phyloP scores from a whole-genome alignment of 2,329 filamentous ascomycete species.

The Helotiales sp. region DNA sequence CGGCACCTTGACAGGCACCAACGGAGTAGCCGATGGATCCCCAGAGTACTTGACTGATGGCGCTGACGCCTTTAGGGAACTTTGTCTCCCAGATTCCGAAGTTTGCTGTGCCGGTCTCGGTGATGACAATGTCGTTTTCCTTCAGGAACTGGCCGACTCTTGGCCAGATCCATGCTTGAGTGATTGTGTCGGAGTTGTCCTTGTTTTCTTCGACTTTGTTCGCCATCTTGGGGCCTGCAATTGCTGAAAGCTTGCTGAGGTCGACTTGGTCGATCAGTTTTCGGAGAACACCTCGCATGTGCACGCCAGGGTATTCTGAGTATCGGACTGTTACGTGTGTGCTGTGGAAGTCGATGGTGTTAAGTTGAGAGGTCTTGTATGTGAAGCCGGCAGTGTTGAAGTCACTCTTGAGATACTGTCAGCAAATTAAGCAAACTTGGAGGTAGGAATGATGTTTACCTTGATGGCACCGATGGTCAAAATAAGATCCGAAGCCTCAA shows the following conservation, averaged over 20 bases:
- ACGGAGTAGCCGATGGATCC: constrained; percentile 70
- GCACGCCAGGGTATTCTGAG: constrained; percentile 77
- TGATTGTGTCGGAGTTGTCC: constrained; percentile 56
- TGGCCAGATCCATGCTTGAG: constrained; percentile 79
- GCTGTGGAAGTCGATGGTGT: constrained; percentile 82
- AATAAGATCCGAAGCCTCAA: constrained; percentile 74
- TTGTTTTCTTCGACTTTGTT: constrained; percentile 54
- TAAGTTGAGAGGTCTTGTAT: constrained; percentile 76
- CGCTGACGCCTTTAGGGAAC: constrained; percentile 78
- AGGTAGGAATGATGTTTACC: constrained; percentile 34
- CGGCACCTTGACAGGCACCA: constrained; percentile 69
- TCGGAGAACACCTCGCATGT: constrained; percentile 77
- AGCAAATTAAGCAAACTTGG: not conserved
- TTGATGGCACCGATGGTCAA: constrained; percentile 71
- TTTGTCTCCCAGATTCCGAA: constrained; percentile 87
- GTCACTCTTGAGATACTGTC: constrained; percentile 60
- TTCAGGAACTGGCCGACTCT: constrained; percentile 73
- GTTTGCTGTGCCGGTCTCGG: constrained; percentile 86
- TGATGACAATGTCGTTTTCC: constrained; percentile 77
- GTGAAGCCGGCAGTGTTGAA: constrained; percentile 86
- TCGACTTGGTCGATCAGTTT: constrained; percentile 69
- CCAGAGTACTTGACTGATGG: constrained; percentile 80
- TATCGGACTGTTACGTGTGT: constrained; percentile 75
- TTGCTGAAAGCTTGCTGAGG: constrained; percentile 60
- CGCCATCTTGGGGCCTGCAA: constrained; percentile 57